Evolutionary conservation across 305 asterid species (phyloP).

Genomic region (Withania somnifera): DNA sequence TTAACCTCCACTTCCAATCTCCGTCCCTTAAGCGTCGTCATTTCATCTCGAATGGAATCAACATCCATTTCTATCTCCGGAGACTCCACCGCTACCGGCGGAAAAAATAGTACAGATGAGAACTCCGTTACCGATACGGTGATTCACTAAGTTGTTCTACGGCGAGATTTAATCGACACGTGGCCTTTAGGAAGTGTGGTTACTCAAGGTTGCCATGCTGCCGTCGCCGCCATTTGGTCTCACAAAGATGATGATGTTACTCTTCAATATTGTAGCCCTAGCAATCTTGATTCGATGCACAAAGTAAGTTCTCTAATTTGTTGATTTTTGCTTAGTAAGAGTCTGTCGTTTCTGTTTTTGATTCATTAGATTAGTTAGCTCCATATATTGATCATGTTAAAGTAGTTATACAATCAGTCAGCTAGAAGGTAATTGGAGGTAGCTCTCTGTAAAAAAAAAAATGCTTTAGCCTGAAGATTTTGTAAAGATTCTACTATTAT

Average conservation of each 20-base stretch:
- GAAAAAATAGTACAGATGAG: conserved; percentile 12
- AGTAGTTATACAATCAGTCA: background rate
- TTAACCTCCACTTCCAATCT: background rate
- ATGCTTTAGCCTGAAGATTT: background rate
- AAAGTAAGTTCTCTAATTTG: conserved; percentile 26
- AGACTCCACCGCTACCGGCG: background rate
- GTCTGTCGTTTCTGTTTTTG: background rate
- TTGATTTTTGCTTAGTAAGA: background rate
- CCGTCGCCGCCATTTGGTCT: conserved; percentile 74
- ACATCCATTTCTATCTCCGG: background rate
- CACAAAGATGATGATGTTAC: conserved; percentile 65
- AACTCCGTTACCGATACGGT: conserved; percentile 34
- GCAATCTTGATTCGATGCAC: conserved; percentile 73
- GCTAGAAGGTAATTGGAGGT: background rate
- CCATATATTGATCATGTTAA: background rate
- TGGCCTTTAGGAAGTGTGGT: conserved; percentile 92
- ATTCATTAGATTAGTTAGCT: background rate
- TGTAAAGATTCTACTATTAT: background rate
- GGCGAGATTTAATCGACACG: conserved; percentile 72
- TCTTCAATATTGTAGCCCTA: conserved; percentile 45
- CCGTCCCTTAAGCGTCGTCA: background rate
- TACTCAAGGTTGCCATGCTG: conserved; percentile 93
- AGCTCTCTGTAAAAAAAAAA: background rate
- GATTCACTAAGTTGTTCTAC: conserved; percentile 75
- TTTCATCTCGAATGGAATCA: background rate